Conservation (phyloP, 1,284 basidiomycete species). For the Ceratobasidium sp. region DNA sequence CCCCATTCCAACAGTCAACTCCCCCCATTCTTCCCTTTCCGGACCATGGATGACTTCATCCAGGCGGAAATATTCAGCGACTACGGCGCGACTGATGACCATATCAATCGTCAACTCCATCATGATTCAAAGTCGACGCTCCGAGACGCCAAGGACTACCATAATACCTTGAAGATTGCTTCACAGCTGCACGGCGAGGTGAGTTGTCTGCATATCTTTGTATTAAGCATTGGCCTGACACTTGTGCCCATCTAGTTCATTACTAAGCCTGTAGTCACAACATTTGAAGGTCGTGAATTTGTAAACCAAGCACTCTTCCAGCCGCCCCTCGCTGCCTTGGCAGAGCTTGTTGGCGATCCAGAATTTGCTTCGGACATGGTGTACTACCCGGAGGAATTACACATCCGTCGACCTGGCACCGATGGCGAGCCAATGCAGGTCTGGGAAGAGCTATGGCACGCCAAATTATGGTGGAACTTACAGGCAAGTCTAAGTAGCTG, state of each 20-base stretch:
- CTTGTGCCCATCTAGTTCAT: background rate
- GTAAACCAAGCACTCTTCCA: background rate
- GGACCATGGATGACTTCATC: background rate
- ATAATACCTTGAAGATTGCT: background rate
- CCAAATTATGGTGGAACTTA: background rate
- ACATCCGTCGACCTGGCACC: background rate
- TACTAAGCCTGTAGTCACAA: background rate
- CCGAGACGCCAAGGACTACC: background rate
- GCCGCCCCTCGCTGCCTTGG: background rate
- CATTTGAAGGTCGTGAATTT: background rate
- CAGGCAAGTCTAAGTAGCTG: background rate
- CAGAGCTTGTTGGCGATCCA: background rate
- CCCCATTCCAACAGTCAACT: background rate
- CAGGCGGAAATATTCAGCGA: conserved; percentile 10
- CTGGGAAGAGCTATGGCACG: conserved; percentile 2
- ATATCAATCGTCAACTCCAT: background rate
- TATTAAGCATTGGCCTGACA: no score
- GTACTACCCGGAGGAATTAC: background rate
- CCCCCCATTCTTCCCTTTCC: background rate
- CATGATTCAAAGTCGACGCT: background rate
- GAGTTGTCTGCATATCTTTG: background rate
- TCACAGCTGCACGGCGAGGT: background rate
- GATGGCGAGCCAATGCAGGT: background rate
- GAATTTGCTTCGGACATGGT: background rate
- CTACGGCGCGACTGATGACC: background rate